phyloP scores from a whole-genome alignment of 177 flowering plant genomes.

The Vitis hybrid region DNA sequence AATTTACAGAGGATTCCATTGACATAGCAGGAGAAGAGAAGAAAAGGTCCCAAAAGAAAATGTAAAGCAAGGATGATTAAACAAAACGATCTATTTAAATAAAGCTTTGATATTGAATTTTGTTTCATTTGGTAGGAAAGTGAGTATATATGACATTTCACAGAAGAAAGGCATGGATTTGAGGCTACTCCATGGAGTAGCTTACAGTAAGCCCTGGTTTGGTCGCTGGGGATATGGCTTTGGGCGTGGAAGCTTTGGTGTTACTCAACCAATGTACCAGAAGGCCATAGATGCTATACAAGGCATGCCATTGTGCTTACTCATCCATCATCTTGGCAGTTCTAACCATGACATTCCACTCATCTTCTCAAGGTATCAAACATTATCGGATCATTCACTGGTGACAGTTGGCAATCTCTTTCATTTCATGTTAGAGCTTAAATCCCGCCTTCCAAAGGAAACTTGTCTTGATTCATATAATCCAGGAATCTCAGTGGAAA shows the following conservation, averaged over 20 bases:
- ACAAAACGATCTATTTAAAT: background rate
- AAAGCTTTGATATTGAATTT: background rate
- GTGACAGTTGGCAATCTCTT: conserved; percentile 61
- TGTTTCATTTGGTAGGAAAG: conserved; percentile 46
- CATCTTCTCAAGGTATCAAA: conserved; percentile 62
- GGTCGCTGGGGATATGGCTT: conserved; percentile 84
- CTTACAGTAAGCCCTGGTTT: conserved; percentile 82
- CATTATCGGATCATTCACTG: conserved; percentile 54
- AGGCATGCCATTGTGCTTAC: conserved; percentile 51
- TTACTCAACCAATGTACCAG: conserved; percentile 55
- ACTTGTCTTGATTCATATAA: conserved; percentile 11
- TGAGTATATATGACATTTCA: conserved; percentile 70
- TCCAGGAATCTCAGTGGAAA: conserved; percentile 37
- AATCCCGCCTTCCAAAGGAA: conserved; percentile 51
- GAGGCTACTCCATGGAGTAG: conserved; percentile 71
- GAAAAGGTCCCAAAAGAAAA: no score
- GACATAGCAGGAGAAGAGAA: no score
- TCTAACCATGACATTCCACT: conserved; percentile 33
- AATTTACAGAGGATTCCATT: no score
- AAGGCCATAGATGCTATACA: conserved; percentile 71
- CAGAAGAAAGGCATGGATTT: conserved; percentile 77
- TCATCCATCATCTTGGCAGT: conserved; percentile 37
- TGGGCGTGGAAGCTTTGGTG: conserved; percentile 71
- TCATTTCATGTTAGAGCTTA: conserved; percentile 72
- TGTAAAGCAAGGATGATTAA: no score